phyloP scores from a whole-genome alignment of 1,284 basidiomycete genomes.

The Rhodotorula glutinis region DNA sequence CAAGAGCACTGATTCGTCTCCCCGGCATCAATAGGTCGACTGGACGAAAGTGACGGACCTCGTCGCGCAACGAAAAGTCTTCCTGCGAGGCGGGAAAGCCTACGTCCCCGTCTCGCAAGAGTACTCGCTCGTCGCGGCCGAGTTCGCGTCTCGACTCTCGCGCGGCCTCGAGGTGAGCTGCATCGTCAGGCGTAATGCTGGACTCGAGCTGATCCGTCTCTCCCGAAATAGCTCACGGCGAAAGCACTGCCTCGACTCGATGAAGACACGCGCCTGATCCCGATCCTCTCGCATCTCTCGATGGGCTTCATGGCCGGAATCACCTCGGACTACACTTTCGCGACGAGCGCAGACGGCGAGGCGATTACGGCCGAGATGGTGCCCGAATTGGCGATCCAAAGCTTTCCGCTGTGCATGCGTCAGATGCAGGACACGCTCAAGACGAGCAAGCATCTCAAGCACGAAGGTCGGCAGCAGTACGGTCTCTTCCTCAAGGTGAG shows the following conservation, averaged over 20 bases:
- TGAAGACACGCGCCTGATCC: slow-evolving; percentile 87
- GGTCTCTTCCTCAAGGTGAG: slow-evolving; percentile 89
- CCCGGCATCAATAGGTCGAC: slow-evolving; percentile 56
- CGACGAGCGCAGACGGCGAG: slow-evolving; percentile 56
- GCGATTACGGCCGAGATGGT: slow-evolving; percentile 90
- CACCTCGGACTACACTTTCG: slow-evolving; percentile 71
- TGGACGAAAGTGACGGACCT: slow-evolving; percentile 95
- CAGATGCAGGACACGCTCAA: slow-evolving; percentile 77
- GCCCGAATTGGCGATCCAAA: slow-evolving; percentile 77
- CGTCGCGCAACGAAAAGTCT: slow-evolving; percentile 77
- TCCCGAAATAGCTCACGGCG: slow-evolving; percentile 82
- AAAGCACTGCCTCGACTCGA: slow-evolving; percentile 88
- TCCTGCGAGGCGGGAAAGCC: slow-evolving; percentile 77
- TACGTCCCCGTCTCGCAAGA: slow-evolving; percentile 81
- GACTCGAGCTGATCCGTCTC: too few species aligned
- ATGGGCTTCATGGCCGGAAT: slow-evolving; percentile 91
- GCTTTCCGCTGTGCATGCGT: slow-evolving; percentile 96
- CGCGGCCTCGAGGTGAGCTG: slow-evolving; percentile 71
- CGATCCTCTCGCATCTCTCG: slow-evolving; percentile 87
- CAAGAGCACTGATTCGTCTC: not conserved
- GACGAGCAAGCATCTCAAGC: slow-evolving; percentile 82
- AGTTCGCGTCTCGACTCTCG: slow-evolving; percentile 74
- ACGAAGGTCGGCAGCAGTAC: slow-evolving; percentile 87
- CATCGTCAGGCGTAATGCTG: too few species aligned
- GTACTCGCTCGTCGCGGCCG: slow-evolving; percentile 82